Evolutionary conservation across 176 grass and related monocot genomes (phyloP), one percentile per base, ranked within the genome.

Genomic region (Aegilops speltoides): DNA sequence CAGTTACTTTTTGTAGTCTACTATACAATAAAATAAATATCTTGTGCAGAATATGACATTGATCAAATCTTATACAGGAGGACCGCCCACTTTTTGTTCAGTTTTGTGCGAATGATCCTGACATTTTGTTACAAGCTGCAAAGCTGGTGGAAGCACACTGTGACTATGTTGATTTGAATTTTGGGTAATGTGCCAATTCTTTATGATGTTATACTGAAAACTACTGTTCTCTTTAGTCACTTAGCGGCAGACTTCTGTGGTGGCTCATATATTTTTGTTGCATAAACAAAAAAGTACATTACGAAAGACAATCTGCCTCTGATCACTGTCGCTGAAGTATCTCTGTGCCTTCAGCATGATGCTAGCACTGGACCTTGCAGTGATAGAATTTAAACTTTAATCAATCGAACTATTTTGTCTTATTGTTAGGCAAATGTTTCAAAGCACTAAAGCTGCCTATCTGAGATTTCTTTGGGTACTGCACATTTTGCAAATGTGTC

Each of bases 101-200:
- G 86, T 99, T 99, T 56, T 99, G 97, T 91, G 97, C 97, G 10
- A 99, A 99, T 60, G 94, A 99, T 84, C 97, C 97, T 77, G 91
- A 96, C 48, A 83, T 99, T 84, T 89, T 99, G 83, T 92, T 99
- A 37, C 90, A 99, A 91, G 92, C 94, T 41, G 97, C 94, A 60
- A 96, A 89, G 80, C 83, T 86, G 14, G 97, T 96, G 71, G 94
- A 96, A 77, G 88, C 92, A 0, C 76, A 93, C 85, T 96, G 97
- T 22, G 97, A 99, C 84, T 99, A 96, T 84, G 90, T 99, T 50
- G 97, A 99, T 68, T 96, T 99, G 82, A 99, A 99, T 88, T 89
- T 99, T 9, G 97, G 97, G 94, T 99, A 94, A 88, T 60, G 60
- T 50, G 6, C 34, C 23, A 41, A 64, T 62, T 78, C 33, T 4